Conservation (phyloP, 257 asterid genomes). For the Nicotiana attenuata region DNA sequence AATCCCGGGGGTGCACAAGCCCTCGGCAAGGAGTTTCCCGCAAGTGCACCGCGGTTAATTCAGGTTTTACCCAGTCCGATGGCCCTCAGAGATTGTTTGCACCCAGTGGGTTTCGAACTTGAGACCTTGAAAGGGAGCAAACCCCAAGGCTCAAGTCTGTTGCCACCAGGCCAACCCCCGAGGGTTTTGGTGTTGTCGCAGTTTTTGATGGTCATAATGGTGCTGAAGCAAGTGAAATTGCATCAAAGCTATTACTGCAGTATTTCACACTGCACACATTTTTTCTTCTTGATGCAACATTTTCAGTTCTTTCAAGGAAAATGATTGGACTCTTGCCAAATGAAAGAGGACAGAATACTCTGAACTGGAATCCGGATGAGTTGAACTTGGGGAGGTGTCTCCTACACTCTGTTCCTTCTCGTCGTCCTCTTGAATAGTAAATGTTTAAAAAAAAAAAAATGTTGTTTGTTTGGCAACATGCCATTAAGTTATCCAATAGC, state of each 20-base stretch:
- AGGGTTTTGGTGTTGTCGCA: constrained; percentile 52
- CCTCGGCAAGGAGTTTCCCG: too few relatives aligned
- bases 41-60: too few relatives aligned
- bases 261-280: constrained; percentile 82
- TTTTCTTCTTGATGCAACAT: constrained; percentile 81
- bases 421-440: not conserved
- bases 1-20: too few relatives aligned
- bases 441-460: not conserved
- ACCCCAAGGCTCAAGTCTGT: too few relatives aligned
- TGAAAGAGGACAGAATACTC: constrained; percentile 35
- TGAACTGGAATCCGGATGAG: constrained; percentile 37
- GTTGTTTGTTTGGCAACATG: not conserved
- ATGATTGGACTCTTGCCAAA: constrained; percentile 48
- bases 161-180: too few relatives aligned
- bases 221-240: constrained; percentile 91
- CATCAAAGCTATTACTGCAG: constrained; percentile 68
- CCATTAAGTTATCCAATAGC: too few relatives aligned
- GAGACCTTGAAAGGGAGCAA: too few relatives aligned
- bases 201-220: constrained; percentile 85
- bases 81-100: too few relatives aligned
- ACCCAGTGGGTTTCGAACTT: too few relatives aligned
- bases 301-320: constrained; percentile 54
- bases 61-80: too few relatives aligned
- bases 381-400: constrained; percentile 66
- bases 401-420: not conserved